Conservation (phyloP, 2,329 filamentous ascomycete genomes). For the Scedosporium dehoogii region DNA sequence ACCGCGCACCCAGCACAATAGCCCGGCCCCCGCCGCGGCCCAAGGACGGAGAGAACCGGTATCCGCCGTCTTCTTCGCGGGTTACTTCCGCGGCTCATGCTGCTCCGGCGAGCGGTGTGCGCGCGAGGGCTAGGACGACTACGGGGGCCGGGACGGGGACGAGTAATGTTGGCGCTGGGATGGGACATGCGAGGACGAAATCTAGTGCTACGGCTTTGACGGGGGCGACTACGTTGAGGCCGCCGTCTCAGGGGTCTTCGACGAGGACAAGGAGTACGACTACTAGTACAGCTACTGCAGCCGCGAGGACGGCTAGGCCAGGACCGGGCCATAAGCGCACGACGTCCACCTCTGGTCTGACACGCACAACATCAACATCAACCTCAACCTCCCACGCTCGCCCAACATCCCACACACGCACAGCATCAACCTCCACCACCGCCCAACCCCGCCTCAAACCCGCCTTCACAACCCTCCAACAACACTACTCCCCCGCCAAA, state of each 20-base stretch:
- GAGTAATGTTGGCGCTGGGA: not conserved
- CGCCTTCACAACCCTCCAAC: constrained; percentile 52
- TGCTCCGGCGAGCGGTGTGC: not conserved
- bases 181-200: constrained; percentile 14
- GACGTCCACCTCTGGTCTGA: constrained; percentile 12
- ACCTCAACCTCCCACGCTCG: constrained; percentile 4
- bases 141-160: not conserved
- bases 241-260: constrained; percentile 17
- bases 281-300: constrained; percentile 13
- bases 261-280: not conserved
- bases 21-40: constrained; percentile 7
- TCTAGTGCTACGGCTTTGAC: constrained; percentile 20
- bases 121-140: not conserved
- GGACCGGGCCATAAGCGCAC: constrained; percentile 8
- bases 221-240: constrained; percentile 18
- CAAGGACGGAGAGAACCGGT: not conserved
- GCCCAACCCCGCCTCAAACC: constrained; percentile 33
- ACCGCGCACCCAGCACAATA: constrained; percentile 8
- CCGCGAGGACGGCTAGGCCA: constrained; percentile 7
- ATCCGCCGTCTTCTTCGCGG: not conserved
- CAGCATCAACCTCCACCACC: constrained; percentile 11
- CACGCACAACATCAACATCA: constrained; percentile 10
- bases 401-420: constrained; percentile 1
- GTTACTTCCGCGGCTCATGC: not conserved
- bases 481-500: constrained; percentile 59